Evolutionary conservation across 2,329 filamentous ascomycete species (phyloP), one percentile per base, ranked within the genome.

Genomic region (Escovopsis sp.): DNA sequence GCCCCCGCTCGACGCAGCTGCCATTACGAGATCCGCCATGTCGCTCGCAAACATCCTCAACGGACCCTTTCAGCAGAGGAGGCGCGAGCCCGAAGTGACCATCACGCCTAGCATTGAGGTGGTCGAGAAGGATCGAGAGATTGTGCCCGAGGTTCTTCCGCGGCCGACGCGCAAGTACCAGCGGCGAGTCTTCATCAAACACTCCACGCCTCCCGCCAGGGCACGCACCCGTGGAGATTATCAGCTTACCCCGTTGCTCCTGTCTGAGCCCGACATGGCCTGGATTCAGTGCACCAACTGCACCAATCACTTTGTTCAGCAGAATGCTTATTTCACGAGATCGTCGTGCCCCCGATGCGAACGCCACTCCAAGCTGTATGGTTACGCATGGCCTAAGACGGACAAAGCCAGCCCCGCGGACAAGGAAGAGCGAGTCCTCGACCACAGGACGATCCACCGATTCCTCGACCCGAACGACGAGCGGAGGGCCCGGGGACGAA

Each of bases 381-480:
- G 93, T 0, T 95, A 84, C 55, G 71, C 82, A 43, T 98, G 91
- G 91, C 91, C 91, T 6, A 95, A 98, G 66, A 96, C 91, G 0
- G 83, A 94, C 45, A 81, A 72, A 47, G 77, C 81, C 24, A 84
- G 84, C 1, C 76, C 76, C 13, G 60, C 73, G 15, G 91, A 96
- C 56, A 79, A 74, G 43, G 77, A 81, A 50, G 72, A 79, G 55
- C 64, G 77, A 9, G 67, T 94, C 1, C 69, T 91, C 45, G 89
- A 96, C 56, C 88, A 95, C 55, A 72, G 89, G n/a, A 79, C 72
- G 0, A 73, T 96, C 4, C 84, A 95, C 59, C 81, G 89, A 0
- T 95, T 94, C 53, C 63, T 95, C 6, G 72, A 78, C 20, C 68
- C 76, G 0, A 72, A 79, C 2, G 79, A 87, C 42, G 84, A 89